Evolutionary conservation across 2,329 filamentous ascomycete species (phyloP), one percentile per base, ranked within the genome.

Genomic region (Fusarium piperis): DNA sequence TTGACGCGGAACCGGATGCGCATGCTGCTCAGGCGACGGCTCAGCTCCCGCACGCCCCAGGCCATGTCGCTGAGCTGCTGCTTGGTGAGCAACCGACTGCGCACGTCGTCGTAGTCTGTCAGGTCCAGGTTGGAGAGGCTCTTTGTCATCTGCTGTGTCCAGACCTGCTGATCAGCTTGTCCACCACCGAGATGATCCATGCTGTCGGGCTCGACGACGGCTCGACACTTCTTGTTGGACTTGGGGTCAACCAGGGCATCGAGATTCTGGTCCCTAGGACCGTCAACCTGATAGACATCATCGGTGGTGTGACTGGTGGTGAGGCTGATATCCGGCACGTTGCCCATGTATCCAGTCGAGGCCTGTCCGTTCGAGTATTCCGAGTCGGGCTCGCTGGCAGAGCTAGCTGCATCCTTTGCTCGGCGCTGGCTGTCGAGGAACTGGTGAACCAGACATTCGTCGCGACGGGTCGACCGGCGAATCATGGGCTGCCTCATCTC

Each of bases 21-120:
- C 79, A 98, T 91, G 80, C 91, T 94, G 58, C 94, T 93, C 65
- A 98, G 83, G 67, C 93, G 92, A 78, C 97, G 93, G 32, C 93
- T 95, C 65, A 99, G 85, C 81, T 98, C 94, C 53, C 96, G 88
- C 64, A 98, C 96, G 28, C 95, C 95, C 90, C 95, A 95, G 0
- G 95, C 95, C 95, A 99, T 98, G 76, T 98, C 96, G 15, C 93
- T 94, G 44, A 99, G 86, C 81, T 99, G 94, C 80, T 93, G 94
- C 84, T 98, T 98, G 2, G 95, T 98, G 73, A 98, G 86, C 56
- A 98, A 88, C n/a, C 95, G 89, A 65, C 87, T 90, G 76, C 89
- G 87, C 44, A 87, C 74, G 10, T 81, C 78, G 28, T 80, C 78
- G 64, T 81, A 69, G 44, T 78, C 67, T 9, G 76, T 69, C 12